Evolutionary conservation across 768 basidiomycete species (phyloP).

Genomic region (Cystofilobasidium ferigula): DNA sequence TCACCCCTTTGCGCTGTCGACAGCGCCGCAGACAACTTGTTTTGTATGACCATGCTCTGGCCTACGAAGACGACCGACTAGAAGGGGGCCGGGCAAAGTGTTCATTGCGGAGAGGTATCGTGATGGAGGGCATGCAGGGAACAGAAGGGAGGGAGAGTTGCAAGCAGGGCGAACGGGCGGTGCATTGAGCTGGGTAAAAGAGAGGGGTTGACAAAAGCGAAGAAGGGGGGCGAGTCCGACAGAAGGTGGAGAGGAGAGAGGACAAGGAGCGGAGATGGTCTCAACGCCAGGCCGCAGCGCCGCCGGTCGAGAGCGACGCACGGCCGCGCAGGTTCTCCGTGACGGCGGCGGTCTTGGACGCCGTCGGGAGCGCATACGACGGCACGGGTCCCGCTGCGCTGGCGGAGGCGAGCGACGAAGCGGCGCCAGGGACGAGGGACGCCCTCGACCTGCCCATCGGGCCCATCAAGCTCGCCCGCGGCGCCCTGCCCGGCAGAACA

Average conservation of each 20-base stretch:
- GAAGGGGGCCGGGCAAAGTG: not conserved
- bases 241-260: not conserved
- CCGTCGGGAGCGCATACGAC: constrained; percentile 4
- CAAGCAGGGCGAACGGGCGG: not conserved
- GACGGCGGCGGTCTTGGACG: constrained; percentile 7
- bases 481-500: not conserved
- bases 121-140: not conserved
- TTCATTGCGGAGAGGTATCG: not conserved
- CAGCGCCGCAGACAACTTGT: too few species aligned
- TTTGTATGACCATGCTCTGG: too few species aligned
- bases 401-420: not conserved
- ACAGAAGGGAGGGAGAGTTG: constrained; percentile 1
- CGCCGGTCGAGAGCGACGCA: not conserved
- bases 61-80: too few species aligned
- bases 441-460: constrained; percentile 2
- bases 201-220: not conserved
- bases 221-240: not conserved
- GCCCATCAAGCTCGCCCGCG: not conserved
- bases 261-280: not conserved
- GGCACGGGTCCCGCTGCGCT: not conserved
- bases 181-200: not conserved
- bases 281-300: not conserved
- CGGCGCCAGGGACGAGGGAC: not conserved
- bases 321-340: constrained; percentile 5
- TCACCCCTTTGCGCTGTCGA: too few species aligned